A percentile compares a stretch with the other conserved stretches of the same genome.
These are phyloP conservation scores for Hirsutella rhossiliensis DNA, from an alignment of 2,329 filamentous ascomycete genomes.

Conservation along the genomic window DNA sequence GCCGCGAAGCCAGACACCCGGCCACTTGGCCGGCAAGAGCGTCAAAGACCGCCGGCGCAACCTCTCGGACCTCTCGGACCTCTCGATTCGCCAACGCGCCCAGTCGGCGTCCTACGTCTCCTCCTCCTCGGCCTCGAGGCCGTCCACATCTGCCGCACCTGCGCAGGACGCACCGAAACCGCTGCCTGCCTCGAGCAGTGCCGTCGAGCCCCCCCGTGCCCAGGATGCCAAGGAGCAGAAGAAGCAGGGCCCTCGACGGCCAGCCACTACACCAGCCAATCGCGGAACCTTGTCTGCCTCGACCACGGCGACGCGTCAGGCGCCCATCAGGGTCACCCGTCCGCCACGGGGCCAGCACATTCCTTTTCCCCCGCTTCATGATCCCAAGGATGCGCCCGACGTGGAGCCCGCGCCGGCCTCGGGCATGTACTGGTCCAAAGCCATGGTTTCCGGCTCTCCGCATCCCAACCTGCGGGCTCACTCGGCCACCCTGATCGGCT, in stretches of 20 bases:
- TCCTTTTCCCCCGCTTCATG: slow-evolving; percentile 44
- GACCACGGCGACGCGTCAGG: slow-evolving; percentile 6
- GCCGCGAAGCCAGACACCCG: slow-evolving; percentile 48
- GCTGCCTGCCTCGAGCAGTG: neutral
- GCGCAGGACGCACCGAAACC: neutral
- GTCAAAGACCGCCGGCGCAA: slow-evolving; percentile 35
- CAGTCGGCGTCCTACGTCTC: slow-evolving; percentile 32
- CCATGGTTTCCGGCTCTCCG: slow-evolving; percentile 48
- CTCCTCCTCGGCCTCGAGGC: slow-evolving; percentile 11
- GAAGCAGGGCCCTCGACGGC: neutral
- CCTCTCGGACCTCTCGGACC: slow-evolving; percentile 39
- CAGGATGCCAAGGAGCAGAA: slow-evolving; percentile 2
- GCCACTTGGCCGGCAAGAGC: slow-evolving; percentile 47
- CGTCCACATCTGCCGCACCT: slow-evolving; percentile 8
- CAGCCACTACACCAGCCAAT: slow-evolving; percentile 8
- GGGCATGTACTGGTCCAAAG: slow-evolving; percentile 62
- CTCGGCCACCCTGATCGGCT: slow-evolving; percentile 53
- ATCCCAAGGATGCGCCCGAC: slow-evolving; percentile 43
- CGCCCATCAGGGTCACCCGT: slow-evolving; percentile 8
- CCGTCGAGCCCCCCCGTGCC: neutral
- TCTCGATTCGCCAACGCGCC: slow-evolving; percentile 40
- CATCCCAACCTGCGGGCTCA: slow-evolving; percentile 53
- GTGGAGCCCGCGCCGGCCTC: slow-evolving; percentile 52
- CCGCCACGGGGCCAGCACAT: slow-evolving; percentile 28
- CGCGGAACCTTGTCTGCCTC: slow-evolving; percentile 7